Base-by-base conservation (phyloP, 805 yeast species). In the Candida railenensis region DNA sequence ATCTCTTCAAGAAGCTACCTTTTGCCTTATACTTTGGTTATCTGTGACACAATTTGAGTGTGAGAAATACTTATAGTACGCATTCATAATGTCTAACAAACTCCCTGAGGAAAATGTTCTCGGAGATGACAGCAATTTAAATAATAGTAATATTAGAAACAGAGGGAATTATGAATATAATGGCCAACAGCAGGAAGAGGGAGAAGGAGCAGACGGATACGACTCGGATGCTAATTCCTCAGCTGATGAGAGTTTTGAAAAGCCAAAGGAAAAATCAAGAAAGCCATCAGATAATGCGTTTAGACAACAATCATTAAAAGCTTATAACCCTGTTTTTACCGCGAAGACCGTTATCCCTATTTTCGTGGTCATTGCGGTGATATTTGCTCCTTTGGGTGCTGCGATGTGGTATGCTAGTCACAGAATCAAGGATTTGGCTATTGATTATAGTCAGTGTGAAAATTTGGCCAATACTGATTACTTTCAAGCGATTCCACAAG, bases 241-340 rank as follows among this genome's bases (percentile, higher is more conserved):
- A 68, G 44, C 77, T 61, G 50, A 59, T 57, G 37, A 67, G 55
- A 34, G 53, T 53, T 15, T 58, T 63, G 8, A 66, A 18, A 20
- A 62, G 33, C 30, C 30, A 25, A 73, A 72, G 49, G 72, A 67
- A 40, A 81, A 78, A 60, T 73, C 75, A 34, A 78, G 83, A 61
- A 79, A 82, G 60, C 94, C 94, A 12, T 81, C 80, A 41, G 85
- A 76, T 48, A 75, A 69, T 58, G 78, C 78, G 9, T 80, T 80
- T 54, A 74, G 81, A 40, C 85, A 80, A 57, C 85, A 80, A 54
- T 62, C 78, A 47, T 63, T 80, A 45, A 71, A 67, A 45, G 83
- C 84, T 0, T 68, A 71, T 50, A 78, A 78, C 59, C 69, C 69
- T 11, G 76, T 73, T 16, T 63, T 73, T 43, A 72, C 76, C 1